These are phyloP conservation scores for Neonothopanus nambi DNA, from an alignment of 1,284 basidiomycete species.

Conservation along the genomic window DNA sequence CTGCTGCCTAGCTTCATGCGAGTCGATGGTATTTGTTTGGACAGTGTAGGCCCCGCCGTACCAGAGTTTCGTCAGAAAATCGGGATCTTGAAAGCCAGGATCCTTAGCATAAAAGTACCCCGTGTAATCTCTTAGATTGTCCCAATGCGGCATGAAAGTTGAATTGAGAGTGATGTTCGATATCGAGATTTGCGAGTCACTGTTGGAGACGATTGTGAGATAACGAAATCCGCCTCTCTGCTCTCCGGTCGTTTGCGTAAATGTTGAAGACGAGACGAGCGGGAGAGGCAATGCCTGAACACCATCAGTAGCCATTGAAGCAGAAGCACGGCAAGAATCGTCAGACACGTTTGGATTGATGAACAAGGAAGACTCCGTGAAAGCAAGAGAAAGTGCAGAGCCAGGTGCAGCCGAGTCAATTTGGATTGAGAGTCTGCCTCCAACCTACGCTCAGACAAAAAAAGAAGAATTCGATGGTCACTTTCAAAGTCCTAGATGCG, in stretches of 20 bases:
- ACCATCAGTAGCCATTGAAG: constrained; percentile 33
- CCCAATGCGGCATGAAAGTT: constrained; percentile 49
- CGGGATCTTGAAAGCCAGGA: constrained; percentile 37
- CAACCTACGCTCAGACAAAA: constrained; percentile 33
- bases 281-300: constrained; percentile 30
- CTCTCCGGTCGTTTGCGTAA: constrained; percentile 42
- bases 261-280: constrained; percentile 31
- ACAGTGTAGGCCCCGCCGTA: constrained; percentile 55
- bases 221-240: constrained; percentile 53
- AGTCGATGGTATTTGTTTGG: constrained; percentile 49
- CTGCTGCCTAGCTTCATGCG: constrained; percentile 41
- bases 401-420: constrained; percentile 31
- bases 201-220: constrained; percentile 46
- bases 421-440: constrained; percentile 43
- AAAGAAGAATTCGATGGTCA: background rate
- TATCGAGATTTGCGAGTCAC: constrained; percentile 36
- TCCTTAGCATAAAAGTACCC: constrained; percentile 52
- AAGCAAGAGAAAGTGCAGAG: constrained; percentile 44
- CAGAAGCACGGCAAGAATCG: constrained; percentile 38
- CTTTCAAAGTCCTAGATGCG: background rate
- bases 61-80: constrained; percentile 52
- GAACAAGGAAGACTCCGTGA: constrained; percentile 49
- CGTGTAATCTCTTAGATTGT: constrained; percentile 44
- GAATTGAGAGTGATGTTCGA: constrained; percentile 47
- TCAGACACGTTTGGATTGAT: constrained; percentile 45